Evolutionary conservation across 1,284 basidiomycete species (phyloP).

Genomic region (Cryptococcus sp.): DNA sequence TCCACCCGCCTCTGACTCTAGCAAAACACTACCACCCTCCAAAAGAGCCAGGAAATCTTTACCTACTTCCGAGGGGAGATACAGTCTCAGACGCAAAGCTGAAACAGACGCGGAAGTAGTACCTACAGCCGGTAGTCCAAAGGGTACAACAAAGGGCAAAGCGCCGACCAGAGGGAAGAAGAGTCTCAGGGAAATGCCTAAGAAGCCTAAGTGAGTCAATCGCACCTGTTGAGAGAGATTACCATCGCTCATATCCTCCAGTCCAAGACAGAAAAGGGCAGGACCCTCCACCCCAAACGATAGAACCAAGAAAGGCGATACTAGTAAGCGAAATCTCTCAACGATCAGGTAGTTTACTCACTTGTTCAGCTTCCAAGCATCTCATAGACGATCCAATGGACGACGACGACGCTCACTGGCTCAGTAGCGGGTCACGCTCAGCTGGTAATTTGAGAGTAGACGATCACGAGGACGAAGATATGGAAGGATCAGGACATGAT

Average conservation of each 20-base stretch:
- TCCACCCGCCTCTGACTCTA: background rate
- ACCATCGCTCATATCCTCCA: conserved; percentile 3
- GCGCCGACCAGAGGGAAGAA: conserved; percentile 20
- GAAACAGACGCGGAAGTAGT: conserved; percentile 16
- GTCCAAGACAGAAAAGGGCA: conserved; percentile 27
- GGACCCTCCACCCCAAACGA: conserved; percentile 14
- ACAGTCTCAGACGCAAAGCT: conserved; percentile 17
- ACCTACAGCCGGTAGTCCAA: conserved; percentile 2
- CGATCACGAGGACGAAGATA: conserved; percentile 64
- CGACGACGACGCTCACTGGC: conserved; percentile 32
- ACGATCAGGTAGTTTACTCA: conserved; percentile 4
- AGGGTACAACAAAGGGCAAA: conserved; percentile 26
- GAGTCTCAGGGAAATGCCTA: conserved; percentile 33
- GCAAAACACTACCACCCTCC: background rate
- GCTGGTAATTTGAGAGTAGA: conserved; percentile 15
- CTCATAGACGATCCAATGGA: conserved; percentile 63
- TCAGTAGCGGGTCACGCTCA: conserved; percentile 15
- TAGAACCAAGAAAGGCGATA: conserved; percentile 37
- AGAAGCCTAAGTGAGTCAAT: conserved; percentile 28
- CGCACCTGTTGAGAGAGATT: background rate
- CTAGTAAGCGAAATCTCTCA: conserved; percentile 12
- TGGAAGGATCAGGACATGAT: conserved; percentile 56
- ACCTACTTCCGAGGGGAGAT: conserved; percentile 7
- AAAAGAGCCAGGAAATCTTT: conserved; percentile 8
- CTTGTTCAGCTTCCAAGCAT: conserved; percentile 48